Evolutionary conservation across 345 rosid species (phyloP).

Genomic region (Eucalyptus sp.): DNA sequence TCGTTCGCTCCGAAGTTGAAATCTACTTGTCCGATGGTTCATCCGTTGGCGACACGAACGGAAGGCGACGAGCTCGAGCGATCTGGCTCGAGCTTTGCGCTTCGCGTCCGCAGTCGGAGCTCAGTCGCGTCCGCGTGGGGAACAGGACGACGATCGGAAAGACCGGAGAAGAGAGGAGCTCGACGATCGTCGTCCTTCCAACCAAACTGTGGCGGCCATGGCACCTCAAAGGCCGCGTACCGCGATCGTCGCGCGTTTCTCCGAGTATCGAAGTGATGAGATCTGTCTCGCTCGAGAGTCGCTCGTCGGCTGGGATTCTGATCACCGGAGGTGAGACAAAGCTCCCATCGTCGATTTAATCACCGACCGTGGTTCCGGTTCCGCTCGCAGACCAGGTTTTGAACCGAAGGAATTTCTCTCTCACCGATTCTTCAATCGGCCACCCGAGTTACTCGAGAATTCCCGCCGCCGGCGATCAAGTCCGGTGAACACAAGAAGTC

Average conservation of each 20-base stretch:
- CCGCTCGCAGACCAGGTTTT: not conserved
- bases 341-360: not conserved
- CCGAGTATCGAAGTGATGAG: not conserved
- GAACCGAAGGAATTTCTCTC: not conserved
- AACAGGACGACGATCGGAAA: not conserved
- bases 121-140: not conserved
- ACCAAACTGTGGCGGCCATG: not conserved
- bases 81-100: not conserved
- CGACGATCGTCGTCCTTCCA: slow-evolving; percentile 5
- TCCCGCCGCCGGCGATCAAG: not conserved
- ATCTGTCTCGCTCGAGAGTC: not conserved
- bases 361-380: not conserved
- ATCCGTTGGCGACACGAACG: not conserved
- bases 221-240: slow-evolving; percentile 13
- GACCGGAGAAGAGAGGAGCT: slow-evolving; percentile 5
- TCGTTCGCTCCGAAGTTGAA: not conserved
- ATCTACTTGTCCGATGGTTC: not conserved
- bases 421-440: not conserved
- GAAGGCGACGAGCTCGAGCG: not conserved
- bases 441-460: not conserved
- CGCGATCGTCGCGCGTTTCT: slow-evolving; percentile 42
- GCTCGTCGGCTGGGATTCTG: not conserved
- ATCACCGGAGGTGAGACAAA: not conserved
- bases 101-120: not conserved
- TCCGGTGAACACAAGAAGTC: not conserved